Evolutionary conservation across 208 protist species (phyloP), one percentile per base, ranked within the genome.

Genomic region (Leishmania tropica): DNA sequence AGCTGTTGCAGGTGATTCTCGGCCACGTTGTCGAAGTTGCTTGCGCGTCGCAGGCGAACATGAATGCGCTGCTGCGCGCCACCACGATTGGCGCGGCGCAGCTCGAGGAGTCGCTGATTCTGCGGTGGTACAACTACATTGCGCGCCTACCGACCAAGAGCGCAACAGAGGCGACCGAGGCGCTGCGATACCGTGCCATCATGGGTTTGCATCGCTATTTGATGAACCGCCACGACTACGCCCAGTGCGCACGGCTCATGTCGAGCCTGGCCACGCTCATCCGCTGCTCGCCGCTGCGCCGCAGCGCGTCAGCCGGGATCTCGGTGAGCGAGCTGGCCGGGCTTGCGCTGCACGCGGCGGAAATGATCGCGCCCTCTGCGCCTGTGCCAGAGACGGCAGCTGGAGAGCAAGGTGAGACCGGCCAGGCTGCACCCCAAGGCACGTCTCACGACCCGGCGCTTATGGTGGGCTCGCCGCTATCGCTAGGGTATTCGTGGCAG

Each of bases 161-260:
- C 53, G 86, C 89, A 15, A 87, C 87, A 4, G 80, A 76, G 45
- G 80, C 85, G 24, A 89, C 87, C 35, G 92, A 93, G 85, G 79
- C 84, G n/a, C 45, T 88, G 64, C 89, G 90, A 1, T 85, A 83
- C 60, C 90, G 88, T n/a, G 84, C 91, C 53, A 91, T 93, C 21
- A 83, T 89, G 60, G 93, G 91, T 7, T 88, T 97, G 42, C 88
- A 95, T 79, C 87, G 88, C 28, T 96, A 88, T 84, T 80, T 97
- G 19, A 90, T 95, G 88, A 85, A 83, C 67, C 94, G 88, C 58
- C 93, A 95, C 84, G 89, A 87, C 54, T 96, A 95, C 81, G 93
- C 87, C 8, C 92, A 96, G 79, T 94, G 92, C 53, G 93, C 86
- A 24, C 87, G 88, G 10, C 88, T 96, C 71, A 91, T 96, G 89